A percentile compares a stretch with the other conserved stretches of the same genome.
These are phyloP conservation scores for Phytophthora citricola DNA, from an alignment of 352 stramenopile genomes.

Conservation along the genomic window DNA sequence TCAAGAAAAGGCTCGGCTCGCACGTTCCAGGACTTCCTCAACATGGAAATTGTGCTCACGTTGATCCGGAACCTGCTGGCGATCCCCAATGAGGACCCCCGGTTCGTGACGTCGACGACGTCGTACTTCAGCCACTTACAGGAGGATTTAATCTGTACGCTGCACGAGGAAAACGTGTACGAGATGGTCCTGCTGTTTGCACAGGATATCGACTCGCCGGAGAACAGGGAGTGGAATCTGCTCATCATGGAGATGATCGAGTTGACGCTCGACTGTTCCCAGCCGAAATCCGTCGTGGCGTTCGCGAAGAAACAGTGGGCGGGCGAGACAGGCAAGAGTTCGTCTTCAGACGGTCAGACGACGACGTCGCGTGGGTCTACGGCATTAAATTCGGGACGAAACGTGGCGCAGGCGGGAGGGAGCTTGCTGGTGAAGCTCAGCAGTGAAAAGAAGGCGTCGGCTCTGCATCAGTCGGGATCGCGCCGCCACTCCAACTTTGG, in stretches of 20 bases:
- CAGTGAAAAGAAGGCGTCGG: slow-evolving; percentile 58
- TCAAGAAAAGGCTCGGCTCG: slow-evolving; percentile 64
- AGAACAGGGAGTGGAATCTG: slow-evolving; percentile 90
- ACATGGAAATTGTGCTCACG: slow-evolving; percentile 90
- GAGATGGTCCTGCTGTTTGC: slow-evolving; percentile 90
- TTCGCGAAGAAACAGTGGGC: slow-evolving; percentile 53
- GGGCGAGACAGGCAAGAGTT: background rate
- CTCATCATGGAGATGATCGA: slow-evolving; percentile 92
- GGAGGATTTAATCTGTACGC: slow-evolving; percentile 77
- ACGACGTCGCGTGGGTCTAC: background rate
- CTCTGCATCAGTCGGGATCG: slow-evolving; percentile 42
- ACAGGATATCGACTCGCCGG: slow-evolving; percentile 84
- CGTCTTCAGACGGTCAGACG: background rate
- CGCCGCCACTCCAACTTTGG: slow-evolving; percentile 89
- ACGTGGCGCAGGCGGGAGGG: slow-evolving; percentile 7
- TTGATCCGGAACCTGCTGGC: slow-evolving; percentile 85
- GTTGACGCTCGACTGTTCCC: slow-evolving; percentile 75
- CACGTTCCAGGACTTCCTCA: slow-evolving; percentile 78
- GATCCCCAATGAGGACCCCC: slow-evolving; percentile 83
- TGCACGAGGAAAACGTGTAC: slow-evolving; percentile 87
- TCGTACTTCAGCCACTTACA: slow-evolving; percentile 82
- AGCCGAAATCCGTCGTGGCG: slow-evolving; percentile 69
- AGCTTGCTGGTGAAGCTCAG: slow-evolving; percentile 57
- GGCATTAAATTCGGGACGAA: background rate
- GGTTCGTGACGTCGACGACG: slow-evolving; percentile 83